Percentiles rank a stretch among this genome's conserved stretches.
Conservation (phyloP, 495 filamentous ascomycete species). For the Cudoniella acicularis region DNA sequence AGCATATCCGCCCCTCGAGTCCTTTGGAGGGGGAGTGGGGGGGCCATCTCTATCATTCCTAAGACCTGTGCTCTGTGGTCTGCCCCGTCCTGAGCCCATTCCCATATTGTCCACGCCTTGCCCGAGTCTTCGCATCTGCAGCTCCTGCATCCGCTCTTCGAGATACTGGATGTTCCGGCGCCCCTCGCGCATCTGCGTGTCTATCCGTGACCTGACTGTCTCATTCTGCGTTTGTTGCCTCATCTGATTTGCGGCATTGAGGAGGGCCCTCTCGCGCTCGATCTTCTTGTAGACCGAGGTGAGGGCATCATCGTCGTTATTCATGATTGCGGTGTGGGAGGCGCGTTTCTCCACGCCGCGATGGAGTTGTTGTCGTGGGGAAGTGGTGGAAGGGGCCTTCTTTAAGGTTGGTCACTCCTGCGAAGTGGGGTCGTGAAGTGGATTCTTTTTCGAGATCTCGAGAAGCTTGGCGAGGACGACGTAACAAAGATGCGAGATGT, state of each 20-base stretch:
- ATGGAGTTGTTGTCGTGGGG: slow-evolving; percentile 2
- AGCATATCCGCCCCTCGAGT: slow-evolving; percentile 37
- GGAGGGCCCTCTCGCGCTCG: slow-evolving; percentile 92
- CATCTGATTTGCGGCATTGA: slow-evolving; percentile 91
- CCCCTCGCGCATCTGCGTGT: slow-evolving; percentile 89
- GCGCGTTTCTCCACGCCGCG: slow-evolving; percentile 21
- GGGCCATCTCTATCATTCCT: slow-evolving; percentile 43
- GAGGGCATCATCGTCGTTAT: slow-evolving; percentile 79
- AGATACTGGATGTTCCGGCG: slow-evolving; percentile 90
- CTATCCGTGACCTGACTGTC: slow-evolving; percentile 79
- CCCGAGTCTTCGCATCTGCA: slow-evolving; percentile 74
- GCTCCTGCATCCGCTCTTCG: slow-evolving; percentile 82
- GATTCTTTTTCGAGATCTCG: slow-evolving; percentile 7
- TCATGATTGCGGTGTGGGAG: slow-evolving; percentile 39
- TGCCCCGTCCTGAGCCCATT: slow-evolving; percentile 40
- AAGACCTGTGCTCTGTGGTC: slow-evolving; percentile 26
- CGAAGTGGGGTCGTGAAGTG: slow-evolving; percentile 19
- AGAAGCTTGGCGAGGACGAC: slow-evolving; percentile 8
- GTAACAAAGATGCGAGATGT: not conserved
- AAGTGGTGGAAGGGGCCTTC: not conserved
- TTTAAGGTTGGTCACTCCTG: slow-evolving; percentile 7
- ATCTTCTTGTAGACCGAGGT: slow-evolving; percentile 94
- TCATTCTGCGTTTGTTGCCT: slow-evolving; percentile 92
- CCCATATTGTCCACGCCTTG: slow-evolving; percentile 61
- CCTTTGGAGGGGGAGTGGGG: slow-evolving; percentile 64